Percentiles rank a stretch among this genome's conserved stretches.
Evolutionary conservation across 176 grass and related monocot species (phyloP).

Genomic region (Ensete ventricosum): DNA sequence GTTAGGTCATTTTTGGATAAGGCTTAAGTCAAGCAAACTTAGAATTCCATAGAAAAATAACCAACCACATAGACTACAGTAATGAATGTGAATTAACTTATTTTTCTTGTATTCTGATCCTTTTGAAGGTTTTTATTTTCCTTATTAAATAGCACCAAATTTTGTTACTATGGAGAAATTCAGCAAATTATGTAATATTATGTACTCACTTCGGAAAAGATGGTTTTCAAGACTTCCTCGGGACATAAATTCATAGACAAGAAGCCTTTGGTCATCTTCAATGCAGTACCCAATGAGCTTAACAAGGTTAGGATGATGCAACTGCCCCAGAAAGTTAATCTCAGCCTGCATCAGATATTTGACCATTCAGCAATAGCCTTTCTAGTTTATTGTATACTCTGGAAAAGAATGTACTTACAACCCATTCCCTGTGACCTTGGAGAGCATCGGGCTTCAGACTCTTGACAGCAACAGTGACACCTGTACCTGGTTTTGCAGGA

Average conservation of each 20-base stretch:
- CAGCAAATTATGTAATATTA: neutral
- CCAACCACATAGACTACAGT: too few species aligned
- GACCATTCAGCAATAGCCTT: neutral
- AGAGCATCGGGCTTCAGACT: slow-evolving; percentile 92
- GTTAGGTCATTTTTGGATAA: neutral
- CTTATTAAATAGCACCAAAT: too few species aligned
- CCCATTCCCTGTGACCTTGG: slow-evolving; percentile 98
- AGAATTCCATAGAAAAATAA: neutral
- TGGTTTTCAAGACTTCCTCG: slow-evolving; percentile 99
- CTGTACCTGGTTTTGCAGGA: slow-evolving; percentile 85
- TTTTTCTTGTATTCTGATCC: too few species aligned
- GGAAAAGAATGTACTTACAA: slow-evolving; percentile 49
- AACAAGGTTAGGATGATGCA: slow-evolving; percentile 96
- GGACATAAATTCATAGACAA: slow-evolving; percentile 99
- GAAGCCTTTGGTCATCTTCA: slow-evolving; percentile 88
- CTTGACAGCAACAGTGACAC: slow-evolving; percentile 94
- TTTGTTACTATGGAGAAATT: neutral
- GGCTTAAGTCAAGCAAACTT: neutral
- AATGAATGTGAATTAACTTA: too few species aligned
- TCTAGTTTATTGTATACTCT: neutral
- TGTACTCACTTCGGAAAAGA: slow-evolving; percentile 90
- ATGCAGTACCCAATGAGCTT: slow-evolving; percentile 98
- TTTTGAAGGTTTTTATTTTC: too few species aligned
- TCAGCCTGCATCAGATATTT: slow-evolving; percentile 54
- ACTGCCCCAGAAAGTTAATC: slow-evolving; percentile 88